Conservation (phyloP, 495 filamentous ascomycete genomes). For the Pyrenopolyporus hunteri region DNA sequence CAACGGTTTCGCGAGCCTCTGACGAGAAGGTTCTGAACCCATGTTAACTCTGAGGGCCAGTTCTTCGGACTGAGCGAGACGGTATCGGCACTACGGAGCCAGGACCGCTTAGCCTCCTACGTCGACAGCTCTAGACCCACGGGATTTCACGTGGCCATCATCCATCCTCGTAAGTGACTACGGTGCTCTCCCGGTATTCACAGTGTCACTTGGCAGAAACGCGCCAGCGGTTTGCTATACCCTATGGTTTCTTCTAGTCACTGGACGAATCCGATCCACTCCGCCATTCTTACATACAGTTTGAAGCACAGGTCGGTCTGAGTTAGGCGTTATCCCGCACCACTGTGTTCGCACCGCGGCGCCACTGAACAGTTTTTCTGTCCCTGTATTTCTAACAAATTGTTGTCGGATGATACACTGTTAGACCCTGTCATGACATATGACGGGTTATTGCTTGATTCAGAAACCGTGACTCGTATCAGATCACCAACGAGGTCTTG, state of each 20-base stretch:
- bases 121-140: too few relatives aligned
- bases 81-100: too few relatives aligned
- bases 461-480: too few relatives aligned
- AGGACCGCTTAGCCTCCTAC: too few relatives aligned
- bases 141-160: background rate
- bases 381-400: background rate
- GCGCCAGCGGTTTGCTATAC: background rate
- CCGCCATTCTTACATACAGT: too few relatives aligned
- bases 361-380: background rate
- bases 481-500: background rate
- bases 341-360: background rate
- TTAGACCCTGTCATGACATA: background rate
- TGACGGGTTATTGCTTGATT: background rate
- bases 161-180: background rate
- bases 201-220: background rate
- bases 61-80: too few relatives aligned
- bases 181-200: background rate
- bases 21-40: too few relatives aligned
- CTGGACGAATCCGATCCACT: background rate
- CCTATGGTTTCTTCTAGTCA: background rate
- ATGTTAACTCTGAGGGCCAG: too few relatives aligned
- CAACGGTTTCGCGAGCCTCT: too few relatives aligned
- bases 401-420: background rate
- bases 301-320: background rate
- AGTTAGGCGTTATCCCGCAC: background rate